Conservation (phyloP, 2,329 filamentous ascomycete genomes). For the Aspergillus uvarum region DNA sequence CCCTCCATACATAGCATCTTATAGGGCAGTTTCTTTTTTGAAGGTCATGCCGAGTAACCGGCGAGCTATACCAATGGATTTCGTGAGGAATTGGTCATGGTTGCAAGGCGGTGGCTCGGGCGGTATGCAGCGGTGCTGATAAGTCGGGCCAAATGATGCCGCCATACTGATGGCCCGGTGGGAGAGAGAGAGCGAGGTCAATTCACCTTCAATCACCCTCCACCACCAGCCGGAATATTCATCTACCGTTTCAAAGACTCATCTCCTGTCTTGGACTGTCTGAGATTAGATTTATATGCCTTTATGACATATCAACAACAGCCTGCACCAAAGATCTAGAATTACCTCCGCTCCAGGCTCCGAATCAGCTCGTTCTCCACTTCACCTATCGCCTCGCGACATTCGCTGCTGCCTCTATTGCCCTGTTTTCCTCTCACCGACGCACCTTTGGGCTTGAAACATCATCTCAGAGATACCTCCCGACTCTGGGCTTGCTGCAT, state of each 20-base stretch:
- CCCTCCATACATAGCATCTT: too few relatives aligned
- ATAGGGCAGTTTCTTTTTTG: too few relatives aligned
- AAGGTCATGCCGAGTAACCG: too few relatives aligned
- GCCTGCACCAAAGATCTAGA: background rate
- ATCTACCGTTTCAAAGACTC: background rate
- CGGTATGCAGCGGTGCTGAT: conserved; percentile 11
- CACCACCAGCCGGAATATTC: background rate
- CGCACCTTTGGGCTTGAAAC: background rate
- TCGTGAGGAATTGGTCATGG: background rate
- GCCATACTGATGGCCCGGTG: background rate
- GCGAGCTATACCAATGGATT: too few relatives aligned
- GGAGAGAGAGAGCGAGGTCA: conserved; percentile 2
- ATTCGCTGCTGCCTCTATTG: background rate
- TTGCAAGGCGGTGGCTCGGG: conserved; percentile 8
- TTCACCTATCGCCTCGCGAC: background rate
- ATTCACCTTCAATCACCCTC: background rate
- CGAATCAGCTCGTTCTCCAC: conserved; percentile 1
- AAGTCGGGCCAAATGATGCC: conserved; percentile 7
- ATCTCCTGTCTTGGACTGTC: background rate
- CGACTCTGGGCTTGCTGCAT: background rate
- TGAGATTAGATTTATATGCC: background rate
- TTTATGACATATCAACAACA: background rate
- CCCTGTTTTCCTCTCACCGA: background rate
- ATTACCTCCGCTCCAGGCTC: background rate
- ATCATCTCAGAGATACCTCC: background rate